phyloP scores from a whole-genome alignment of 2,329 filamentous ascomycete species.

The Cercospora zeina region DNA sequence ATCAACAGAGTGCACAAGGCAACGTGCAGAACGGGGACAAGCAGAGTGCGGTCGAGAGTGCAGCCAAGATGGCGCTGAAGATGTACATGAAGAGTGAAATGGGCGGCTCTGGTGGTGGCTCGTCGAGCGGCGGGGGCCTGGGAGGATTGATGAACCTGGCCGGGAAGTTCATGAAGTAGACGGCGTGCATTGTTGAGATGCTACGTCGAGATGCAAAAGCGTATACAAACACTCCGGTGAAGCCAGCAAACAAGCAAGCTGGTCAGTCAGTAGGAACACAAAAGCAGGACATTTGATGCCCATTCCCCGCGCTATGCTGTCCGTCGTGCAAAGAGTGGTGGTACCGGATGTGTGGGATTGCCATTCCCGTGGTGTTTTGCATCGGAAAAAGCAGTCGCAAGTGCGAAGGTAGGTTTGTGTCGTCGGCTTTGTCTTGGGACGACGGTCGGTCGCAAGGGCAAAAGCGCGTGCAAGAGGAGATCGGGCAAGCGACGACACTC shows the following conservation, averaged over 20 bases:
- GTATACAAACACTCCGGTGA: background rate
- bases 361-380: conserved; percentile 3
- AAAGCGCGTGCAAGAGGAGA: conserved; percentile 3
- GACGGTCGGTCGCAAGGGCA: conserved; percentile 2
- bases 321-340: background rate
- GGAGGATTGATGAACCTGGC: conserved; percentile 58
- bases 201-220: background rate
- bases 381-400: background rate
- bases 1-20: conserved; percentile 58
- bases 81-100: conserved; percentile 81
- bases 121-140: conserved; percentile 40
- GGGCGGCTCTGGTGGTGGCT: conserved; percentile 51
- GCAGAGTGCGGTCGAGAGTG: conserved; percentile 74
- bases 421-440: background rate
- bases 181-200: background rate
- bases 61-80: conserved; percentile 84
- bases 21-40: conserved; percentile 63
- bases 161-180: conserved; percentile 57
- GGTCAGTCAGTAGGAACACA: background rate
- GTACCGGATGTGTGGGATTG: background rate
- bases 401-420: conserved; percentile 5
- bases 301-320: background rate
- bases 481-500: too few relatives aligned
- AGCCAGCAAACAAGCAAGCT: background rate
- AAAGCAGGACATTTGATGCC: background rate